Base-by-base conservation (phyloP, 2,329 filamentous ascomycete species). In the Penicillium sp. region DNA sequence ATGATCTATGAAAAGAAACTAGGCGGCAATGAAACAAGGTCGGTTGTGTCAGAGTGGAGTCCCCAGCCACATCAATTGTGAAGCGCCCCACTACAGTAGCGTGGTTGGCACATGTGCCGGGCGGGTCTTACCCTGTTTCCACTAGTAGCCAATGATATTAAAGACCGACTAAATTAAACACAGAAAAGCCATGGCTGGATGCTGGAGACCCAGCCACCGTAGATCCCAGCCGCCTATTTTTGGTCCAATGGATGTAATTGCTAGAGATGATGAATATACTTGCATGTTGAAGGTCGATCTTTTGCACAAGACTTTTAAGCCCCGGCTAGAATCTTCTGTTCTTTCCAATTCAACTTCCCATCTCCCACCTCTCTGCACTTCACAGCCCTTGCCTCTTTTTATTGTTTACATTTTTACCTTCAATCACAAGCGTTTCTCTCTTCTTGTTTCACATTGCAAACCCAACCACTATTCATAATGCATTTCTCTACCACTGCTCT, bases 401-500 rank as follows among this genome's bases (percentile, higher is more conserved):
- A 43, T 42, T 55, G 34, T 31, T 51, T 47, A 43, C 45, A 58
- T 55, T 46, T 47, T 16, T 18, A 32, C 27, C n/a, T 43, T 48
- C 29, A 38, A 42, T 29, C 21, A 49, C 3, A 29, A 52, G 44
- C 36, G 43, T 18, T 43, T 22, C 11, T 29, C 18, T 58, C 57
- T 43, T 36, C 18, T 45, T 14, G 46, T 47, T 48, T 38, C 18
- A n/a, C 14, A 27, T 27, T 42, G 18, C 36, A 43, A 43, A 24
- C 43, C 43, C 43, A 52, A 43, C 49, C 54, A n/a, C 39, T 44
- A 43, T 14, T 31, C 40, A 66, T 44, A 21, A 73, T 73, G 71
- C 65, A 67, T 60, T 61, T 70, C 62, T 62, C 63, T 13, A 58
- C 62, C 16, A 52, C 64, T 14, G 55, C 66, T 14, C 49, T 72